Evolutionary conservation across 768 basidiomycete genomes (phyloP).

Genomic region (Agrocybe chaxingu): DNA sequence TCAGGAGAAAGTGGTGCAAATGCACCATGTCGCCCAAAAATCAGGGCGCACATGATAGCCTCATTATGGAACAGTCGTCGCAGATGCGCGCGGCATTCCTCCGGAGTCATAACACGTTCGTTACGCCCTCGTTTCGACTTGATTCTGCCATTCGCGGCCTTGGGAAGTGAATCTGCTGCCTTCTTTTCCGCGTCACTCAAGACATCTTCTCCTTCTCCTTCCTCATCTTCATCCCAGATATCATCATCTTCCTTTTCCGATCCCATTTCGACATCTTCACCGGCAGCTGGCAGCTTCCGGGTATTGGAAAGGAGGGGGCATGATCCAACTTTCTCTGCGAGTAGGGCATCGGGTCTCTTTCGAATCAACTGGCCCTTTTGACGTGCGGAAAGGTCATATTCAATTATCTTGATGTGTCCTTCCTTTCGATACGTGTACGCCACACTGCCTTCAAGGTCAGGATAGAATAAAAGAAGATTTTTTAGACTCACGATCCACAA

Average conservation of each 20-base stretch:
- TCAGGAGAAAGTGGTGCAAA: conserved; percentile 60
- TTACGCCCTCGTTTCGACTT: conserved; percentile 79
- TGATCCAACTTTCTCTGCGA: conserved; percentile 39
- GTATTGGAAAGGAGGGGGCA: conserved; percentile 23
- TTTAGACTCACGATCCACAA: conserved; percentile 72
- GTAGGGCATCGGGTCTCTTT: conserved; percentile 76
- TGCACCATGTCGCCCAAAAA: conserved; percentile 92
- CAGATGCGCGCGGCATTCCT: conserved; percentile 93
- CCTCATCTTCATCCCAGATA: conserved; percentile 47
- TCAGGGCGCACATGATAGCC: conserved; percentile 71
- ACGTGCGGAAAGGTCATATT: conserved; percentile 82
- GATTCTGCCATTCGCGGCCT: conserved; percentile 71
- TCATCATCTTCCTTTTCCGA: conserved; percentile 49
- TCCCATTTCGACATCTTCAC: conserved; percentile 46
- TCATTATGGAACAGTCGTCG: conserved; percentile 87
- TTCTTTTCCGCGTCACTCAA: conserved; percentile 19
- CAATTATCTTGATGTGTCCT: conserved; percentile 89
- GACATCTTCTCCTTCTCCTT: conserved; percentile 39
- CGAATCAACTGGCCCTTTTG: conserved; percentile 62
- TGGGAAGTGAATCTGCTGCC: conserved; percentile 41
- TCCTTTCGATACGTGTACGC: conserved; percentile 93
- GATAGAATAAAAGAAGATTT: neutral
- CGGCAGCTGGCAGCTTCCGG: conserved; percentile 16
- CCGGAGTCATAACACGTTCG: conserved; percentile 87
- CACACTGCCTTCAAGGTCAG: conserved; percentile 37